These are phyloP conservation scores for Penicillium brasilianum DNA, from an alignment of 2,329 filamentous ascomycete species.

Conservation along the genomic window DNA sequence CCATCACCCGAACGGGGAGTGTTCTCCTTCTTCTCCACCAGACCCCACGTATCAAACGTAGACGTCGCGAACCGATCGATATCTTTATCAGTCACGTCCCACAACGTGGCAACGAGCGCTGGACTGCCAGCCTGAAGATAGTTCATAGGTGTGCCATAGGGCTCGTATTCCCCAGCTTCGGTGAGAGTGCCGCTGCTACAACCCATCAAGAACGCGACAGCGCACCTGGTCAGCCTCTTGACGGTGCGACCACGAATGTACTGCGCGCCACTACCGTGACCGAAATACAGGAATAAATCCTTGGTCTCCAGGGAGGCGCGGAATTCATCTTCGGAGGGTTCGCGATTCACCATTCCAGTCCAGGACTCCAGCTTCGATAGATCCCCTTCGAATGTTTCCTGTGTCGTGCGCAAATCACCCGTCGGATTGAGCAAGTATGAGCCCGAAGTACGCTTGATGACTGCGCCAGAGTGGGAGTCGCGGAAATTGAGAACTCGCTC, in stretches of 20 bases:
- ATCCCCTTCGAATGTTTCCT: conserved; percentile 71
- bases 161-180: conserved; percentile 85
- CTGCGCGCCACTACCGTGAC: conserved; percentile 91
- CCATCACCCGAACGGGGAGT: conserved; percentile 35
- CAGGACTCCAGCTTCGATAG: conserved; percentile 65
- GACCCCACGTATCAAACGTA: conserved; percentile 84
- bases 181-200: conserved; percentile 84
- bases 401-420: conserved; percentile 79
- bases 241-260: conserved; percentile 88
- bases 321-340: conserved; percentile 80
- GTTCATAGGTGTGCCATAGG: conserved; percentile 86
- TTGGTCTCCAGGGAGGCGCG: conserved; percentile 67
- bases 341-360: conserved; percentile 69
- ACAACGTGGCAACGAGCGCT: conserved; percentile 88
- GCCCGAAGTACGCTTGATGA: conserved; percentile 44
- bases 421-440: conserved; percentile 87
- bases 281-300: conserved; percentile 88
- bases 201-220: conserved; percentile 88
- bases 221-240: conserved; percentile 76
- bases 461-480: conserved; percentile 27
- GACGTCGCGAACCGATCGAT: conserved; percentile 88
- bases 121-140: conserved; percentile 89
- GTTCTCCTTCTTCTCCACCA: conserved; percentile 59
- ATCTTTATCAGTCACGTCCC: conserved; percentile 98
- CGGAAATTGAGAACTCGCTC: conserved; percentile 68